phyloP scores from a whole-genome alignment of 1,284 basidiomycete species.

The Blastosporella zonata region DNA sequence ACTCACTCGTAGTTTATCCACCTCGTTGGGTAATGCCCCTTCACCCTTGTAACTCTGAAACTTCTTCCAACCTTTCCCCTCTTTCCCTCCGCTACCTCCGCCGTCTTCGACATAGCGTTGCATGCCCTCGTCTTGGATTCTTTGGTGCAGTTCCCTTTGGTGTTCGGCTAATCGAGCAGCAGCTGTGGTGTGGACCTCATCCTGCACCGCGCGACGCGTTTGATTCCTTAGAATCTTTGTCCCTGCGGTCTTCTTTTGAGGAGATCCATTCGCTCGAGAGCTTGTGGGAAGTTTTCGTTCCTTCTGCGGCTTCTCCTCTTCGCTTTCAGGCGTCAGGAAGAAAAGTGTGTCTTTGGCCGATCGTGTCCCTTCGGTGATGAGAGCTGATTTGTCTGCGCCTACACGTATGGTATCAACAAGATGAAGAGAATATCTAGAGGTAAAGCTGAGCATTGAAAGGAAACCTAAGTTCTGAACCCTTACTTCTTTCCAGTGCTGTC shows the following conservation, averaged over 20 bases:
- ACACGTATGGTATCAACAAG: slow-evolving; percentile 89
- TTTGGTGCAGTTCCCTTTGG: slow-evolving; percentile 81
- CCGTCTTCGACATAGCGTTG: slow-evolving; percentile 82
- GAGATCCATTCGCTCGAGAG: slow-evolving; percentile 59
- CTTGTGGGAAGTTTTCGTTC: slow-evolving; percentile 55
- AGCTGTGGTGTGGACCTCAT: slow-evolving; percentile 72
- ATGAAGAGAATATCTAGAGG: slow-evolving; percentile 79
- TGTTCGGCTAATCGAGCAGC: slow-evolving; percentile 80
- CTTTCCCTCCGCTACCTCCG: slow-evolving; percentile 68
- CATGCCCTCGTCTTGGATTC: slow-evolving; percentile 81
- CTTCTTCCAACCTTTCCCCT: slow-evolving; percentile 90
- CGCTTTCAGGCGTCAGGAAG: slow-evolving; percentile 68
- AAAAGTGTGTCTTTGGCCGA: slow-evolving; percentile 86
- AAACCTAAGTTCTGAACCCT: slow-evolving; percentile 21
- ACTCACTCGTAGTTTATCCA: slow-evolving; percentile 73
- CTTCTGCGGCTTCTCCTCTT: slow-evolving; percentile 54
- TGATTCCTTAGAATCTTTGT: slow-evolving; percentile 84
- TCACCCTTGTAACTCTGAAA: slow-evolving; percentile 98
- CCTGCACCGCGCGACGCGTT: slow-evolving; percentile 77
- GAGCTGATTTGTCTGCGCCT: slow-evolving; percentile 62
- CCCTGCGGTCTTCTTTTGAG: slow-evolving; percentile 72
- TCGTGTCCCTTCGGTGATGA: slow-evolving; percentile 84
- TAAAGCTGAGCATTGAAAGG: slow-evolving; percentile 6
- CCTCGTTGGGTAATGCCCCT: slow-evolving; percentile 79
- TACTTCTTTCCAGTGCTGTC: slow-evolving; percentile 79